Conservation (phyloP, 495 filamentous ascomycete species). For the Hypoxylon fragiforme region DNA sequence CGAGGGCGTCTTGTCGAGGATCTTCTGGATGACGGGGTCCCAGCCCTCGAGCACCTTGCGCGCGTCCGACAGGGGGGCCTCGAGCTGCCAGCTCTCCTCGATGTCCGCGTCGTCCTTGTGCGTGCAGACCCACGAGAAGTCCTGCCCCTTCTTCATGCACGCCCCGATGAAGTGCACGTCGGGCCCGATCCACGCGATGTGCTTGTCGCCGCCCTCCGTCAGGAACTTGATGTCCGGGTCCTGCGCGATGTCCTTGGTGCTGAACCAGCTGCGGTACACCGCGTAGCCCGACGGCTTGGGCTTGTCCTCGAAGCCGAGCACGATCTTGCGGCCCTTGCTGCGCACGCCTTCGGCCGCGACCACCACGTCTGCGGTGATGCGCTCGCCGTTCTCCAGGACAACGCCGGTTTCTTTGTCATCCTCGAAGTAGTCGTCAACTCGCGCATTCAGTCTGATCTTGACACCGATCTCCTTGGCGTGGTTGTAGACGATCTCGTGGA, state of each 20-base stretch:
- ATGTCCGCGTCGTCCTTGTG: conserved; percentile 58
- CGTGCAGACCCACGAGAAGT: conserved; percentile 73
- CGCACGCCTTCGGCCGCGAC: conserved; percentile 67
- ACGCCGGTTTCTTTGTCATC: conserved; percentile 58
- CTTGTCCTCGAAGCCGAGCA: conserved; percentile 64
- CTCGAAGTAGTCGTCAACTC: conserved; percentile 66
- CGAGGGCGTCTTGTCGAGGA: conserved; percentile 62
- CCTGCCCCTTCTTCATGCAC: conserved; percentile 62
- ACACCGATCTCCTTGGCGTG: conserved; percentile 60
- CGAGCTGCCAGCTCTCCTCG: conserved; percentile 67
- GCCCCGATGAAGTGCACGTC: conserved; percentile 68
- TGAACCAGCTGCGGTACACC: conserved; percentile 63
- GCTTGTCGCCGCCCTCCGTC: conserved; percentile 66
- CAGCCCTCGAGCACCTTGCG: conserved; percentile 63
- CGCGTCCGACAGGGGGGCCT: conserved; percentile 63
- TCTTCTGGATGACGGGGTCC: conserved; percentile 63
- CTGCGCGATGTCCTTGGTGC: conserved; percentile 60
- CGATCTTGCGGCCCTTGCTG: conserved; percentile 60
- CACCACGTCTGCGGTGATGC: conserved; percentile 58
- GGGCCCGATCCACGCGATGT: conserved; percentile 61
- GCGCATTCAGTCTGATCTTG: conserved; percentile 56
- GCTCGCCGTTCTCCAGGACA: conserved; percentile 51
- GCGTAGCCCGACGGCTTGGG: conserved; percentile 64
- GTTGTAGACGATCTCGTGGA: conserved; percentile 62
- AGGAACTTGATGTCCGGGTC: conserved; percentile 64